Base-by-base conservation (phyloP, 176 grass and related monocot genomes). In the Cenchrus americanus region DNA sequence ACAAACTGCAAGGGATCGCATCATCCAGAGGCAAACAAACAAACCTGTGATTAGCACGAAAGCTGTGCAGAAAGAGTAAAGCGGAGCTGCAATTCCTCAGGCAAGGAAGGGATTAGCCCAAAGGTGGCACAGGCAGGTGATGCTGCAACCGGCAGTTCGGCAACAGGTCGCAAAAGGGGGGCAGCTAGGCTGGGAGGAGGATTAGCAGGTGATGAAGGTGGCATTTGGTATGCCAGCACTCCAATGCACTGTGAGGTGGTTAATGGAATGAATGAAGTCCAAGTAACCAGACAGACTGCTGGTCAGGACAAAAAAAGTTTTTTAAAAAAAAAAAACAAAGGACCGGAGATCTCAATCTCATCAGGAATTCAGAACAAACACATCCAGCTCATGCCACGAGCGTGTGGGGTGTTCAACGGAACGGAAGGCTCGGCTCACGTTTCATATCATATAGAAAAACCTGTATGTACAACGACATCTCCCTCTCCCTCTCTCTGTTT, bases 401-500 rank as follows among this genome's bases (percentile, higher is more conserved):
- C 60, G 70, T 78, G 47, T 66, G 43, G 54, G 59, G 79, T 79
- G 17, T 7, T 7, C 50, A n/a, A 86, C 58, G 72, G 42, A 86
- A 86, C 80, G 74, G 54, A 86, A 83, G 27, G 78, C 67, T 86
- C 69, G 75, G 7, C 44, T 89, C 77, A 87, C 81, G 54, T 75
- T 88, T 73, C 66, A 88, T 83, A 77, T 26, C 24, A 62, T 83
- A 59, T 82, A 68, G 3, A 69, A 79, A 79, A 69, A 88, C 80
- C 92, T 94, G 79, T 94, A 92, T 94, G 87, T 94, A 94, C 92
- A 92, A 87, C 76, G 82, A 79, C 37, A 19, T 61, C 58, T 61
- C 58, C 8, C 55, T 22, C 55, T 3, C 55, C 52, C 69, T 80
- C 44, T 47, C 43, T 65, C 68, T 89, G 81, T 87, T 77, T 81